These are phyloP conservation scores for Coniochaeta sp. DNA, from an alignment of 2,329 filamentous ascomycete genomes.

Conservation along the genomic window DNA sequence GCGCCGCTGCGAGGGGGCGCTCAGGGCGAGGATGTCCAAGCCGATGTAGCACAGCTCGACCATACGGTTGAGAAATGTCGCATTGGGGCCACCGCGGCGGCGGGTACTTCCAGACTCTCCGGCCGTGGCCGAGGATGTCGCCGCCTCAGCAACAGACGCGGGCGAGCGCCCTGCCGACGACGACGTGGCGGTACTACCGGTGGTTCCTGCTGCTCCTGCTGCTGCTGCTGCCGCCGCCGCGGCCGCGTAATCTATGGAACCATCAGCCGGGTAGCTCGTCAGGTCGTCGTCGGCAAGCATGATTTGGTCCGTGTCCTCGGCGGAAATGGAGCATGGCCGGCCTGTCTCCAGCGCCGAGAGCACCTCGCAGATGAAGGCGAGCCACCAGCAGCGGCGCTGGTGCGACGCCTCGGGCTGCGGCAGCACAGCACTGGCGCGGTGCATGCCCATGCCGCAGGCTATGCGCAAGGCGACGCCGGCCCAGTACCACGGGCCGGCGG, in stretches of 20 bases:
- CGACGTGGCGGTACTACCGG: too few relatives aligned
- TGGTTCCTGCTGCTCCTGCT: too few relatives aligned
- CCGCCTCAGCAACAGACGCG: too few relatives aligned
- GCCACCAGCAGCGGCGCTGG: slow-evolving; percentile 6
- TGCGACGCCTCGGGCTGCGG: neutral
- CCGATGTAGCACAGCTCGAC: neutral
- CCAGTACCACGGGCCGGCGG: slow-evolving; percentile 18
- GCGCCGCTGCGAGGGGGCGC: neutral
- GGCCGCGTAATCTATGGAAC: too few relatives aligned
- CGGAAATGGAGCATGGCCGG: slow-evolving; percentile 4
- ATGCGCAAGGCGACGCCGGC: slow-evolving; percentile 17
- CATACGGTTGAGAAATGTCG: neutral
- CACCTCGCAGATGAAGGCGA: slow-evolving; percentile 4
- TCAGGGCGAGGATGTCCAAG: neutral
- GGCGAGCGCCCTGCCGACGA: too few relatives aligned
- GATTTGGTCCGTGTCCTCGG: neutral
- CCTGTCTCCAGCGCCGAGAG: slow-evolving; percentile 6
- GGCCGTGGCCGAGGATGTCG: too few relatives aligned
- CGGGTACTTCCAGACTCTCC: too few relatives aligned
- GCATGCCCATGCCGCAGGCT: slow-evolving; percentile 18
- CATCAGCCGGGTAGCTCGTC: neutral
- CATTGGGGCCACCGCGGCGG: neutral
- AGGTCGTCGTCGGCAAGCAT: neutral
- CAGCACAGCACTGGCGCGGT: slow-evolving; percentile 11
- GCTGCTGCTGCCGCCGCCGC: too few relatives aligned